Evolutionary conservation across 106 monocot genomes (phyloP).

Genomic region (Allium fistulosum): DNA sequence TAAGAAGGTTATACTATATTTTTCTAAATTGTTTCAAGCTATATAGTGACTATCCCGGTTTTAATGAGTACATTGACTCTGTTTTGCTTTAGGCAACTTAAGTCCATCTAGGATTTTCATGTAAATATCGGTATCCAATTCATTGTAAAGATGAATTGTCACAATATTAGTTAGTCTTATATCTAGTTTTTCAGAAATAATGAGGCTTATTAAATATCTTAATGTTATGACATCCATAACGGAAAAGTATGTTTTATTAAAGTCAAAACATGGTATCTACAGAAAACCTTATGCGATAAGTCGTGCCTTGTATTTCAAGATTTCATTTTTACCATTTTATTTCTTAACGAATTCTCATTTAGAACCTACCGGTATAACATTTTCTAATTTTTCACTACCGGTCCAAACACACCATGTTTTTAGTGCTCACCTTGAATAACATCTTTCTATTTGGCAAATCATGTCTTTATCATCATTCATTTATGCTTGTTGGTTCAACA

Average conservation of each 20-base stretch:
- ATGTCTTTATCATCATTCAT: too few species aligned
- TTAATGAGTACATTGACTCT: too few species aligned
- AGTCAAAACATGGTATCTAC: neutral
- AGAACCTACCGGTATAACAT: neutral
- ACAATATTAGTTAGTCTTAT: neutral
- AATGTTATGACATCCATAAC: slow-evolving; percentile 3
- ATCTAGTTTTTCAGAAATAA: neutral
- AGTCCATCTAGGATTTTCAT: slow-evolving; percentile 1
- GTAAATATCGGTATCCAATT: neutral
- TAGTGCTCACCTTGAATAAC: neutral
- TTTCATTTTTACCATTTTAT: slow-evolving; percentile 5
- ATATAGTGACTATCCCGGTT: too few species aligned
- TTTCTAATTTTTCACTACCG: neutral
- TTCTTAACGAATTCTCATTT: neutral
- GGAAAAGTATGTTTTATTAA: neutral
- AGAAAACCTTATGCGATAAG: slow-evolving; percentile 1
- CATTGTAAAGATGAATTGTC: neutral
- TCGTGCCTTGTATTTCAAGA: neutral
- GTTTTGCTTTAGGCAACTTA: neutral
- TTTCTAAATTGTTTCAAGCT: too few species aligned
- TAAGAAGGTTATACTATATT: too few species aligned
- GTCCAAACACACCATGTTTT: neutral
- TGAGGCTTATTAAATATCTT: neutral
- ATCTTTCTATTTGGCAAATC: neutral
- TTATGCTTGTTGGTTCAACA: too few species aligned